Evolutionary conservation across 208 protist species (phyloP).

Genomic region (Paratrypanosoma confusum): DNA sequence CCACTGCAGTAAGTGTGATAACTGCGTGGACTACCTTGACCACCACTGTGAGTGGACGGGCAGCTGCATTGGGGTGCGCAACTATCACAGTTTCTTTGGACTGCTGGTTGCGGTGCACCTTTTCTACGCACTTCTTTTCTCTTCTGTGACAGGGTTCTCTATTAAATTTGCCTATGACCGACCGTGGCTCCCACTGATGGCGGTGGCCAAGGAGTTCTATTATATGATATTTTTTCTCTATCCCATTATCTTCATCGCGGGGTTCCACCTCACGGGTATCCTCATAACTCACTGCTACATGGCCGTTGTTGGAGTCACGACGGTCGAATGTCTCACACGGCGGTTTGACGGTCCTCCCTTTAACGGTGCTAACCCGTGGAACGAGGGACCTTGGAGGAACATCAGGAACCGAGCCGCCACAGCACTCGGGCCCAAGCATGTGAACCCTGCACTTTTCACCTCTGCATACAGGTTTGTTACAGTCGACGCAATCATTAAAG

Average conservation of each 20-base stretch:
- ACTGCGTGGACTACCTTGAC: conserved; percentile 85
- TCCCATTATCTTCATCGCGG: conserved; percentile 17
- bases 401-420: too few relatives aligned
- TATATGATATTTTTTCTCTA: conserved; percentile 28
- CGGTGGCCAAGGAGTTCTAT: conserved; percentile 12
- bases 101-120: conserved; percentile 26
- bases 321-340: conserved; percentile 25
- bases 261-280: conserved; percentile 25
- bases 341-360: conserved; percentile 13
- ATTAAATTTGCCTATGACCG: conserved; percentile 11
- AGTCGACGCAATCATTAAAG: too few relatives aligned
- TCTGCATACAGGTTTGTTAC: too few relatives aligned
- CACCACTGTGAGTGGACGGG: conserved; percentile 91
- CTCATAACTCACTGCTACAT: conserved; percentile 25
- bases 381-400: conserved; percentile 10
- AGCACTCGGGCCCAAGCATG: too few relatives aligned
- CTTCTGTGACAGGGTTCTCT: too few relatives aligned
- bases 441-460: too few relatives aligned
- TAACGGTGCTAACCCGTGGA: conserved; percentile 34
- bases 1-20: conserved; percentile 86
- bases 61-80: conserved; percentile 68
- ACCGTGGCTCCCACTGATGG: background rate
- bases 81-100: conserved; percentile 64
- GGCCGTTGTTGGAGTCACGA: conserved; percentile 24
- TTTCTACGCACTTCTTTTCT: conserved; percentile 25